A percentile compares a stretch with the other conserved stretches of the same genome.
Conservation (phyloP, 306 rosid species). For the Neltuma alba region DNA sequence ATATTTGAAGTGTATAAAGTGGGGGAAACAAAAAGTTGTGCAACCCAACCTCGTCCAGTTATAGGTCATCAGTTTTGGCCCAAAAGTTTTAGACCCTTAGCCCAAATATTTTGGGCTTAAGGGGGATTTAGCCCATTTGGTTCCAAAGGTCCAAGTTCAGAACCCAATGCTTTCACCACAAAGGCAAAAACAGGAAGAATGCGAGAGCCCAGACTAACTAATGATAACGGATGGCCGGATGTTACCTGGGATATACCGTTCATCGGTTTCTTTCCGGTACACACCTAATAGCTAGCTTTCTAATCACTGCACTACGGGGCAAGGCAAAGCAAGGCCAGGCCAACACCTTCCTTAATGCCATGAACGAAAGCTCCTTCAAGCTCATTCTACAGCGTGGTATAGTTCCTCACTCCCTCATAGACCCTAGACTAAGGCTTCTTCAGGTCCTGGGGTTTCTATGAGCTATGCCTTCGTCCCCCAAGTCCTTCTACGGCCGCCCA, state of each 20-base stretch:
- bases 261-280: slow-evolving; percentile 1
- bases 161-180: background rate
- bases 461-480: slow-evolving; percentile 64
- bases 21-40: background rate
- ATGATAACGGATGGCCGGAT: slow-evolving; percentile 17
- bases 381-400: background rate
- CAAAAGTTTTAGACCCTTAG: too few relatives aligned
- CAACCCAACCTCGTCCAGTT: background rate
- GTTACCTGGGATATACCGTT: background rate
- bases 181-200: background rate
- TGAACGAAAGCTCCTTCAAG: background rate
- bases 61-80: too few relatives aligned
- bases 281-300: background rate
- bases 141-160: background rate
- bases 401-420: slow-evolving; percentile 5
- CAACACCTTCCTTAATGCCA: slow-evolving; percentile 23
- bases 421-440: slow-evolving; percentile 14
- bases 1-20: background rate
- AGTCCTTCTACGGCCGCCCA: slow-evolving; percentile 49
- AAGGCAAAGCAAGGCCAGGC: background rate
- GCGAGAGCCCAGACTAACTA: background rate
- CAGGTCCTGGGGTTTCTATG: slow-evolving; percentile 20
- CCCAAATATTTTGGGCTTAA: too few relatives aligned
- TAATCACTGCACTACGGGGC: background rate
- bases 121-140: background rate